A percentile compares a stretch with the other conserved stretches of the same genome.
Conservation (phyloP, 176 grass and related monocot genomes). For the Aegilops speltoides region DNA sequence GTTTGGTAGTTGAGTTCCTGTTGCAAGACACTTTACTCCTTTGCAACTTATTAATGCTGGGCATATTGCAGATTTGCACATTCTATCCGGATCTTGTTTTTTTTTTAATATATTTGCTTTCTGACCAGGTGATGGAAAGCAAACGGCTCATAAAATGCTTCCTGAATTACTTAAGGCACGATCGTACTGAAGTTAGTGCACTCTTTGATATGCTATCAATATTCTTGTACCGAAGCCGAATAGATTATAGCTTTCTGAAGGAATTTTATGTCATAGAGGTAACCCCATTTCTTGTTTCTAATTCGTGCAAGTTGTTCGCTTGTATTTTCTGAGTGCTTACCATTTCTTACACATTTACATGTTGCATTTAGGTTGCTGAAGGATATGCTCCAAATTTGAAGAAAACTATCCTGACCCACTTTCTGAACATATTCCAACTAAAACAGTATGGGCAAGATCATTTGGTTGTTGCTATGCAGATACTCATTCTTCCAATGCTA, state of each 20-base stretch:
- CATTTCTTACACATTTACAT: conserved; percentile 28
- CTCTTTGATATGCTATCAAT: conserved; percentile 99
- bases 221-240: conserved; percentile 93
- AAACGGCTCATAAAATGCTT: conserved; percentile 98
- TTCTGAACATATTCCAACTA: conserved; percentile 91
- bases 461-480: conserved; percentile 98
- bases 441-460: conserved; percentile 98
- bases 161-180: conserved; percentile 92
- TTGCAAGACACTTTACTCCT: neutral
- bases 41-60: neutral
- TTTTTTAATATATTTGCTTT: conserved; percentile 26
- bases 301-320: neutral
- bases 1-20: neutral
- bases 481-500: conserved; percentile 98
- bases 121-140: conserved; percentile 93
- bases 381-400: conserved; percentile 83
- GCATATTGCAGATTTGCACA: neutral
- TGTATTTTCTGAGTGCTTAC: conserved; percentile 23
- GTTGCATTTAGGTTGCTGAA: conserved; percentile 80
- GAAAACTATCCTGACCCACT: conserved; percentile 85
- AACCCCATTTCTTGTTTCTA: conserved; percentile 22
- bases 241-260: conserved; percentile 97
- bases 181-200: conserved; percentile 78
- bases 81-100: neutral
- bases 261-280: conserved; percentile 99